Evolutionary conservation across 2,329 filamentous ascomycete species (phyloP), one percentile per base, ranked within the genome.

Genomic region (Volutella citrinella): DNA sequence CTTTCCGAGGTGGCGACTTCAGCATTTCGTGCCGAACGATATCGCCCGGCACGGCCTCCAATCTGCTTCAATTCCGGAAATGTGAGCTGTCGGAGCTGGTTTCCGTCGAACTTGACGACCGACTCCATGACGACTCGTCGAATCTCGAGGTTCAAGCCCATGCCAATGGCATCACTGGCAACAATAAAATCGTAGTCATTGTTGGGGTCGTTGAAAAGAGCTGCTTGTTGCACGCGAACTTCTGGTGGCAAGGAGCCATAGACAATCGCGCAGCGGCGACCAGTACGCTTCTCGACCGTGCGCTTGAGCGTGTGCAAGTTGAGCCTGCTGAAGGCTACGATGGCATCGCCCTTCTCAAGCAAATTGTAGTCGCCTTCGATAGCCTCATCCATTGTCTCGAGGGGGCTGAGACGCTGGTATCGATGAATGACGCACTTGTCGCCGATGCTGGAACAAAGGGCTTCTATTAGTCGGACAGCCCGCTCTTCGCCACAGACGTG

Each of bases 111-210:
- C 59, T 96, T 98, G 40, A 71, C 66, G 3, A 82, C 74, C 1
- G 82, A 73, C 53, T 95, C 87, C 46, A 98, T 93, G 34, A 98
- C 78, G 41, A 98, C 77, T 17, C 94, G 84, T 56, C 89, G 93
- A 57, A 96, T 88, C 62, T 81, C 89, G 59, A 98, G 65, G 54
- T 98, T 98, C 15, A 98, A 68, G 2, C 94, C 93, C 91, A 98
- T 97, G 22, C 93, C 93, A 43, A 98, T 91, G 28, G 93, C 93
- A 63, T 96, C 89, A 50, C 88, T 96, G 8, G 94, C 93, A 17
- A 93, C 90, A 6, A 98, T 70, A 49, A 82, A 94, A 57, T 98
- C 93, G 56, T 96, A 98, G 40, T 96, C 90, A 57, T 94, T 98
- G 56, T 95, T 64, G 0, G 89, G 90, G 45, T 97, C 87, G 55